These are phyloP conservation scores for Epicoccum nigrum DNA, from an alignment of 2,329 filamentous ascomycete species.

Conservation along the genomic window DNA sequence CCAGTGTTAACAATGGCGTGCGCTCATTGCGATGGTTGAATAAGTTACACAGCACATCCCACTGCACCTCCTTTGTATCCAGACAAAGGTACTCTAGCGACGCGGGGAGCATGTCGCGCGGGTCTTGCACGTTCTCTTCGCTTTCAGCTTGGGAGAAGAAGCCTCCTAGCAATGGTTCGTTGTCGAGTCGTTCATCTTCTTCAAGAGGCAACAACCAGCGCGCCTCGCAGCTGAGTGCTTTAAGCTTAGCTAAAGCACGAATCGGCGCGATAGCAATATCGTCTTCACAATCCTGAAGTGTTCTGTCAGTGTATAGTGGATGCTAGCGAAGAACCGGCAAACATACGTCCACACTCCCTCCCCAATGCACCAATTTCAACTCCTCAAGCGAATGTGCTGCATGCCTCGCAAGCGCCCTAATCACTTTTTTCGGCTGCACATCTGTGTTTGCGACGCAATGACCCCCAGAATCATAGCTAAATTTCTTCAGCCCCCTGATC, in stretches of 20 bases:
- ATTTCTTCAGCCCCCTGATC: conserved; percentile 15
- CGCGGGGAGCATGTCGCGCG: background rate
- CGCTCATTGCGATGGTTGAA: too few species aligned
- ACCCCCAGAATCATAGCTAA: conserved; percentile 17
- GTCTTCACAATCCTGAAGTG: background rate
- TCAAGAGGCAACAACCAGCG: background rate
- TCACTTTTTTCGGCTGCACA: conserved; percentile 14
- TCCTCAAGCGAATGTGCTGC: conserved; percentile 14
- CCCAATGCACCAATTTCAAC: background rate
- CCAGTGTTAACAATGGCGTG: too few species aligned
- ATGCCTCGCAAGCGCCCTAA: conserved; percentile 11
- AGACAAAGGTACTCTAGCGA: background rate
- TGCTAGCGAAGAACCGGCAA: background rate
- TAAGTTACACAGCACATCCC: too few species aligned
- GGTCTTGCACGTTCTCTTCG: background rate
- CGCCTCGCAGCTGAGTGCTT: conserved; percentile 2
- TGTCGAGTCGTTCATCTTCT: background rate
- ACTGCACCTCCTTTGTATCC: too few species aligned
- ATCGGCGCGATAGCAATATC: background rate
- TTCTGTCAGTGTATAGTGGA: background rate
- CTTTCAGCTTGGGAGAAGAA: background rate
- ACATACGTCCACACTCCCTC: background rate
- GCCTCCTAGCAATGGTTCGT: background rate
- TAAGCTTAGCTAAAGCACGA: conserved; percentile 1
- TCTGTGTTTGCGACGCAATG: background rate